phyloP scores from a whole-genome alignment of 2,329 filamentous ascomycete genomes.

The Epichloe gansuensis region DNA sequence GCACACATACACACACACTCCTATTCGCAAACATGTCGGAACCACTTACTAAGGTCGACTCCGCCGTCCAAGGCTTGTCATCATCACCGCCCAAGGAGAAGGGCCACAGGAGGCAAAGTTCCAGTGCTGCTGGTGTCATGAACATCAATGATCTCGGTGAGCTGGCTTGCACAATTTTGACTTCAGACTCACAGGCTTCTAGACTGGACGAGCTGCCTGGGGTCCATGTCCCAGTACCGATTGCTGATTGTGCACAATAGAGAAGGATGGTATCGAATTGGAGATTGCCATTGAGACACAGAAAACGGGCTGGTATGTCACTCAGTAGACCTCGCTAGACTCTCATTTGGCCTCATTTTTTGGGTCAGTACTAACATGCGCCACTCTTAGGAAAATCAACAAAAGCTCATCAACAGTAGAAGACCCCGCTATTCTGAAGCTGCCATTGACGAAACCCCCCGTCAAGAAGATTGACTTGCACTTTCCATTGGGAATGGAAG shows the following conservation, averaged over 20 bases:
- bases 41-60: conserved; percentile 79
- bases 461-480: conserved; percentile 91
- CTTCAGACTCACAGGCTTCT: neutral
- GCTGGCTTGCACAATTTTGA: conserved; percentile 17
- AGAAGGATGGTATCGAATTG: conserved; percentile 59
- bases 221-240: neutral
- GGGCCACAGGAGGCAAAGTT: conserved; percentile 57
- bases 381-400: conserved; percentile 71
- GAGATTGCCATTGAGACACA: conserved; percentile 71
- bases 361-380: neutral
- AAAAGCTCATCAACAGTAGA: conserved; percentile 65
- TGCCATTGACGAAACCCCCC: conserved; percentile 67
- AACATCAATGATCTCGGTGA: conserved; percentile 81
- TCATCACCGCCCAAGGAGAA: conserved; percentile 56
- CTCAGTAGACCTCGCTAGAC: neutral
- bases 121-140: conserved; percentile 49
- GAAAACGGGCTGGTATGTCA: conserved; percentile 69
- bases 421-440: conserved; percentile 73
- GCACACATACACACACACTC: neutral
- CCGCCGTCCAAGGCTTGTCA: conserved; percentile 69
- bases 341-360: neutral
- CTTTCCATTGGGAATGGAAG: conserved; percentile 77
- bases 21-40: conserved; percentile 23
- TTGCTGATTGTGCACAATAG: conserved; percentile 28
- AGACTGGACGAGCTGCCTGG: neutral